Conservation (phyloP, 768 basidiomycete genomes). For the Jaapia argillacea region DNA sequence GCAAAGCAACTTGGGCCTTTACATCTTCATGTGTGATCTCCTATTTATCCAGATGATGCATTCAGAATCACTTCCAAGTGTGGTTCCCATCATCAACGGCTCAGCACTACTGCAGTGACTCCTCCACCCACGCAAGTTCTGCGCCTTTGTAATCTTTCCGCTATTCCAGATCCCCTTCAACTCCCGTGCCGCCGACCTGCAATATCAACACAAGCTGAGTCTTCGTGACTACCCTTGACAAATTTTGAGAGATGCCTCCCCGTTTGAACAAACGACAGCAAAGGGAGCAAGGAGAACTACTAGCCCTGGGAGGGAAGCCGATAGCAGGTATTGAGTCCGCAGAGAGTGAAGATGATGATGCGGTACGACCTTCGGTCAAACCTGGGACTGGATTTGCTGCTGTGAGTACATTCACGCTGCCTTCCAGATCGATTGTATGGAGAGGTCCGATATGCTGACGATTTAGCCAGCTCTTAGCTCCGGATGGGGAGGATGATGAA, state of each 20-base stretch:
- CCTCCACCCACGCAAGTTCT: too few species aligned
- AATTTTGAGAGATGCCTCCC: constrained; percentile 41
- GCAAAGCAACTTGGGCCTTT: too few species aligned
- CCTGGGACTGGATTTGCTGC: constrained; percentile 2
- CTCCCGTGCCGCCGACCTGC: too few species aligned
- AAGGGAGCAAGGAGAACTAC: constrained; percentile 73
- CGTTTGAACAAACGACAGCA: constrained; percentile 81
- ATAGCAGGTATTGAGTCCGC: constrained; percentile 20
- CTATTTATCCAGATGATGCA: too few species aligned
- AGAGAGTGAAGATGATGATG: constrained; percentile 27
- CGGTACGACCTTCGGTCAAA: constrained; percentile 1
- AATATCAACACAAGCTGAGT: too few species aligned
- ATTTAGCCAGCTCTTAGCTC: not conserved
- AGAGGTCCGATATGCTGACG: not conserved
- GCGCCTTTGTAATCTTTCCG: too few species aligned
- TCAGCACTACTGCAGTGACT: too few species aligned
- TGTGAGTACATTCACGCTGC: constrained; percentile 1
- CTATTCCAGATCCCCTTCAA: too few species aligned
- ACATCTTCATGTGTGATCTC: too few species aligned
- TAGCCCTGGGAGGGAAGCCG: constrained; percentile 32
- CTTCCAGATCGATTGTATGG: not conserved
- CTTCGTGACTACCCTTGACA: too few species aligned
- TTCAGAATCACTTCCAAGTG: too few species aligned
- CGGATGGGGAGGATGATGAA: not conserved
- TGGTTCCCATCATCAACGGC: too few species aligned